A percentile compares a stretch with the other conserved stretches of the same genome.
These are phyloP conservation scores for Exophiala spinifera DNA, from an alignment of 2,329 filamentous ascomycete species.

Conservation along the genomic window DNA sequence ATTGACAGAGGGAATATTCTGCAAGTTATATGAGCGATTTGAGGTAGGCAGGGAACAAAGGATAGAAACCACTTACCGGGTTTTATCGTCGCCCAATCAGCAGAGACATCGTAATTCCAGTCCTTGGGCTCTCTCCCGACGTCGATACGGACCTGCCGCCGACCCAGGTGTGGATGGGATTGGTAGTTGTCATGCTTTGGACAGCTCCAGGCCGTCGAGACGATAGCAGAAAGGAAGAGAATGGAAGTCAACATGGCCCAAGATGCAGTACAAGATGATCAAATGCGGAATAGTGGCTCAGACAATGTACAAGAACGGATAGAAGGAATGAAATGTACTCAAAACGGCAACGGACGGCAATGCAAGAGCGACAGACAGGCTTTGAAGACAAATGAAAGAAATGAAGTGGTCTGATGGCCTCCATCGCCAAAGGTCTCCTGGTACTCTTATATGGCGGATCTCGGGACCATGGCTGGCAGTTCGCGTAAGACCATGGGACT, in stretches of 20 bases:
- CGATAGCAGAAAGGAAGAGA: constrained; percentile 13
- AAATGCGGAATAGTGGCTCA: constrained; percentile 1
- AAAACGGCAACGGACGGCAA: neutral
- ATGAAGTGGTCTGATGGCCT: constrained; percentile 5
- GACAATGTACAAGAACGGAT: neutral
- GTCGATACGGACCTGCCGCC: constrained; percentile 20
- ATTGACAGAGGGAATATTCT: constrained; percentile 47
- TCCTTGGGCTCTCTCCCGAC: constrained; percentile 19
- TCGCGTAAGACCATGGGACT: neutral
- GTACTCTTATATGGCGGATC: neutral
- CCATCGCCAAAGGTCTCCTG: neutral
- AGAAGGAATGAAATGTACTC: neutral
- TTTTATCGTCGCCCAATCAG: constrained; percentile 22
- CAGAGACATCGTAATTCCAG: constrained; percentile 20
- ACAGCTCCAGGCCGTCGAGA: constrained; percentile 23
- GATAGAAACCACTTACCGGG: constrained; percentile 12
- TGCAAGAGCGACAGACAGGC: neutral
- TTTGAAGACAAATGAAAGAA: neutral
- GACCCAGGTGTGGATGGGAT: constrained; percentile 23
- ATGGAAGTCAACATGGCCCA: constrained; percentile 9
- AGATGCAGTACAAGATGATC: neutral
- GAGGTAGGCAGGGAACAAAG: neutral
- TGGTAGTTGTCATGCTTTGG: constrained; percentile 22
- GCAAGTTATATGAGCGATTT: constrained; percentile 2
- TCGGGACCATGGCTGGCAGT: neutral